These are phyloP conservation scores for Rosa hybrid DNA, from an alignment of 331 rosid species.

Conservation along the genomic window DNA sequence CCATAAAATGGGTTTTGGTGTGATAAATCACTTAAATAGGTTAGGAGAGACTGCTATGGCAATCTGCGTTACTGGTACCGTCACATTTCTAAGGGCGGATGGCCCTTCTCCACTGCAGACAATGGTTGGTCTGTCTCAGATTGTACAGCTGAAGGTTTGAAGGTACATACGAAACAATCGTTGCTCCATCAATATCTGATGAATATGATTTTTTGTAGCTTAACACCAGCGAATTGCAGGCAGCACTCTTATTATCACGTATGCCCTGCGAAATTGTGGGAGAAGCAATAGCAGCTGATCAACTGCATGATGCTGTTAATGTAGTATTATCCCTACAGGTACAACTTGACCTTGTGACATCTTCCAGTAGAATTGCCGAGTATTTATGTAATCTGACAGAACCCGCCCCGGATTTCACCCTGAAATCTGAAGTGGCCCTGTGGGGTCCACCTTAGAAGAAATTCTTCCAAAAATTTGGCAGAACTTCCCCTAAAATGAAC, in stretches of 20 bases:
- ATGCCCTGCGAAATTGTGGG: slow-evolving; percentile 55
- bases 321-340: slow-evolving; percentile 71
- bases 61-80: slow-evolving; percentile 53
- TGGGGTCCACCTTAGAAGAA: no score
- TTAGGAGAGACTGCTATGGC: slow-evolving; percentile 38
- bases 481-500: no score
- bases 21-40: slow-evolving; percentile 28
- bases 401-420: no score
- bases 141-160: slow-evolving; percentile 72
- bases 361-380: background rate
- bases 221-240: slow-evolving; percentile 29
- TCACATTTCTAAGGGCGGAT: slow-evolving; percentile 69
- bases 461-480: no score
- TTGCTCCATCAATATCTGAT: background rate
- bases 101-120: slow-evolving; percentile 78
- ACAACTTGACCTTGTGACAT: background rate
- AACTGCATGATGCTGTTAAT: slow-evolving; percentile 52
- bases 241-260: slow-evolving; percentile 50
- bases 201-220: background rate
- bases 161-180: slow-evolving; percentile 33
- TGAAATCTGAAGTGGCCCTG: no score
- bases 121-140: slow-evolving; percentile 71
- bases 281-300: slow-evolving; percentile 34
- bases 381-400: background rate
- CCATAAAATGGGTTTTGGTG: background rate